Conservation (phyloP, 2,329 filamentous ascomycete species). For the Diaporthe sp. region DNA sequence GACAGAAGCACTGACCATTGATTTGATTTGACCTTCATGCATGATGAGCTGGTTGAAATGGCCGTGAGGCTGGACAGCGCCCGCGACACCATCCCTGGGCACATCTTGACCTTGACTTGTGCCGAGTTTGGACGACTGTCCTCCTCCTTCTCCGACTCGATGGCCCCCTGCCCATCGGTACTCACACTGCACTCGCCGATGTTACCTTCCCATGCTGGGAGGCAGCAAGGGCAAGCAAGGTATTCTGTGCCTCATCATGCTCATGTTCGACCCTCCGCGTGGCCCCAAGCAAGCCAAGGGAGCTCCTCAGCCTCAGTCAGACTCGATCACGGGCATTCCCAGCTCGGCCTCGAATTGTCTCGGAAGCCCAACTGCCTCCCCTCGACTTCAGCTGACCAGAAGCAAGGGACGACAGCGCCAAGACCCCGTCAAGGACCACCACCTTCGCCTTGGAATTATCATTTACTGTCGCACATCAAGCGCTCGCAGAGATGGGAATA, state of each 20-base stretch:
- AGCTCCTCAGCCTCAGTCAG: slow-evolving; percentile 15
- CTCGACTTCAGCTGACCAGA: not conserved
- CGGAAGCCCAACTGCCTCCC: not conserved
- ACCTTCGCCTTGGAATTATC: not conserved
- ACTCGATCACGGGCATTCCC: slow-evolving; percentile 21
- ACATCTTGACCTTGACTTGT: slow-evolving; percentile 10
- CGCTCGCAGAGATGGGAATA: not conserved
- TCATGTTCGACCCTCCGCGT: not conserved
- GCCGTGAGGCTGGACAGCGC: slow-evolving; percentile 9
- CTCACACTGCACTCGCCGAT: slow-evolving; percentile 18
- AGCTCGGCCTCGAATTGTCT: slow-evolving; percentile 20
- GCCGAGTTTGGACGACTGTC: not conserved
- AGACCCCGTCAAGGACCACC: slow-evolving; percentile 2
- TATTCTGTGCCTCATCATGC: not conserved
- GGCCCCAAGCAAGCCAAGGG: slow-evolving; percentile 24
- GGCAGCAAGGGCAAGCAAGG: slow-evolving; percentile 20
- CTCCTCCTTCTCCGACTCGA: not conserved
- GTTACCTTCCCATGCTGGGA: not conserved
- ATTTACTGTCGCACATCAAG: not conserved
- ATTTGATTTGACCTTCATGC: slow-evolving; percentile 51
- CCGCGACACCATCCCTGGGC: slow-evolving; percentile 4
- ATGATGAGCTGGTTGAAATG: slow-evolving; percentile 52
- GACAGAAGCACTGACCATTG: not conserved
- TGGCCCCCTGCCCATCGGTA: slow-evolving; percentile 3
- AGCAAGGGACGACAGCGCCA: slow-evolving; percentile 17